Base-by-base conservation (phyloP, 106 monocot genomes). In the Allium cepa region DNA sequence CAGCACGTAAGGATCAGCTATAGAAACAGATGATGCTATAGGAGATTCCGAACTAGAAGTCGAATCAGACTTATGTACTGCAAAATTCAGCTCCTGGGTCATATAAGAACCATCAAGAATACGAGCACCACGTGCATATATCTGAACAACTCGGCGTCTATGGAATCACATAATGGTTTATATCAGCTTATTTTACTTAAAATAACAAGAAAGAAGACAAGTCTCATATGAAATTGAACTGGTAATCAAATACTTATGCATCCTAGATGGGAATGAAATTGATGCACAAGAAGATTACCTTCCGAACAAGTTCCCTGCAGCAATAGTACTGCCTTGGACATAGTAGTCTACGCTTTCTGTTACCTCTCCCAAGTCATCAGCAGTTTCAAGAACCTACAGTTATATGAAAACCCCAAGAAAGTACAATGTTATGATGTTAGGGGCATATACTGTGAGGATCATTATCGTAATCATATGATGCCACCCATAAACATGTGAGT, bases 251-350 rank as follows among this genome's bases (percentile, higher is more conserved):
- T 36, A 36, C 36, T 36, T 5, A 0, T 36, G 4, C 36, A 36
- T 36, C 5, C 36, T 4, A 36, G 36, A 36, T 36, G 36, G 36
- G 36, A 36, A 36, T 4, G 53, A 55, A 55, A 55, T 3, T 55
- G 53, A 55, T 8, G 53, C 53, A 55, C 53, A 55, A 55, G 7
- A 12, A 55, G 11, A 55, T 68, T 64, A 99, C 97, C 92, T 83
- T 79, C 97, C 97, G 76, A 99, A 99, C 52, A 99, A 81, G 71
- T 99, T 99, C 62, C 97, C 97, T 46, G 97, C 92, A 63, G 89
- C 77, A 67, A 99, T 75, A 49, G 97, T 99, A 63, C 84, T 87
- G 49, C 92, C 97, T 62, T 92, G 88, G 63, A 92, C 85, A 90
- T 82, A 92, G 58, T 99, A 99, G 26, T 93, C 97, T 22, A 99